A percentile compares a stretch with the other conserved stretches of the same genome.
Conservation (phyloP, 495 filamentous ascomycete species). For the Chaetomium fimeti region DNA sequence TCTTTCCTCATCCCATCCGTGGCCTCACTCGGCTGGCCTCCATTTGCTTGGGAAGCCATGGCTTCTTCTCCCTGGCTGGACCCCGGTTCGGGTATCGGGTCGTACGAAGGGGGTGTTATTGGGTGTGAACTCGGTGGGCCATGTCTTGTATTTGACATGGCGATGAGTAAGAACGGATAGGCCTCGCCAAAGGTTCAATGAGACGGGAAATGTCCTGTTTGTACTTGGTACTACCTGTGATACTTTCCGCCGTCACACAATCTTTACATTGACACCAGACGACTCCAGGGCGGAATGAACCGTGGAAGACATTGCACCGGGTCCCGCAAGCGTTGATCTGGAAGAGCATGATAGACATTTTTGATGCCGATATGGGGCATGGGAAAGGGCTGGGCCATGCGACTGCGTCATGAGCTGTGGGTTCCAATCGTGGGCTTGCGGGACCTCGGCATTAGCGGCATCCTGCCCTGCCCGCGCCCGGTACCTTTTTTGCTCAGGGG, state of each 20-base stretch:
- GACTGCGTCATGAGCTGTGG: constrained; percentile 14
- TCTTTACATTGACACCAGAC: not conserved
- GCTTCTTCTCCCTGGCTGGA: not conserved
- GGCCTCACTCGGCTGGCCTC: not conserved
- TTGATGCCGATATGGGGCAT: constrained; percentile 9
- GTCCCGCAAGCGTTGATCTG: not conserved
- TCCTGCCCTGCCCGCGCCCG: no score
- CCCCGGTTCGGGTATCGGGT: not conserved
- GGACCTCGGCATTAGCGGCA: no score
- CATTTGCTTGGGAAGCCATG: constrained; percentile 6
- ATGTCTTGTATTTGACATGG: not conserved
- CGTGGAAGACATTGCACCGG: constrained; percentile 7
- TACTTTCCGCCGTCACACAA: not conserved
- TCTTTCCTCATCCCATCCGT: not conserved
- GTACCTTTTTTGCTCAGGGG: no score
- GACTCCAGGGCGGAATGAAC: not conserved
- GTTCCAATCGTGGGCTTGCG: not conserved
- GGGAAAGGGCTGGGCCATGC: not conserved
- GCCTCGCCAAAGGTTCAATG: not conserved
- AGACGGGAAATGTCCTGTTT: no score
- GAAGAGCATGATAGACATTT: constrained; percentile 8
- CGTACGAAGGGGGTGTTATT: not conserved
- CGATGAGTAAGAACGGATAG: not conserved
- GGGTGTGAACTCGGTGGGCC: not conserved
- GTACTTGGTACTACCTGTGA: no score